Conservation (phyloP, 164 flowering plant genomes). For the Chloranthus sessilifolius region DNA sequence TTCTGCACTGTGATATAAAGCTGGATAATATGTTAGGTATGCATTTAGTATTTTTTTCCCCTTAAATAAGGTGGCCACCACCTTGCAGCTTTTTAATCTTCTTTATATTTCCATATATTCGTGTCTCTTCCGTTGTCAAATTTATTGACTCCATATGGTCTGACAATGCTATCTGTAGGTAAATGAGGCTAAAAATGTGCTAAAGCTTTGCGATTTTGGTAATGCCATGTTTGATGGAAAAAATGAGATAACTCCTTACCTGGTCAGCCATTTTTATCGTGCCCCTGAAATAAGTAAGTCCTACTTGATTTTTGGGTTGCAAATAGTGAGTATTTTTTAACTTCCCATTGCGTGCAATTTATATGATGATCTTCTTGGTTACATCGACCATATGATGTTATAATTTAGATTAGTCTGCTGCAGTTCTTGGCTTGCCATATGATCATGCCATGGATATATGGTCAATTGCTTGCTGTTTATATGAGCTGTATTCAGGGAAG, state of each 20-base stretch:
- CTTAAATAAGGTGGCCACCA: neutral
- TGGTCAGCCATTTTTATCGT: conserved; percentile 98
- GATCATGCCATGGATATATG: conserved; percentile 99
- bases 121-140: too few relatives aligned
- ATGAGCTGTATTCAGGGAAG: conserved; percentile 89
- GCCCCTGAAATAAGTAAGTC: conserved; percentile 98
- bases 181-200: conserved; percentile 89
- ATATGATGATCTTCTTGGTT: neutral
- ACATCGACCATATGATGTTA: neutral
- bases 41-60: conserved; percentile 7
- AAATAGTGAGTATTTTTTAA: too few relatives aligned
- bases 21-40: conserved; percentile 98
- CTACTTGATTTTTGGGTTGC: neutral
- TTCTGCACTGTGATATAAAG: conserved; percentile 96
- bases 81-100: conserved; percentile 1
- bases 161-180: conserved; percentile 41
- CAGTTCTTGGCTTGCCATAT: conserved; percentile 96
- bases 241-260: conserved; percentile 96
- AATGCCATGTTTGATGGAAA: conserved; percentile 99
- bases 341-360: too few relatives aligned
- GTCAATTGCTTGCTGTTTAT: conserved; percentile 98
- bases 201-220: conserved; percentile 98
- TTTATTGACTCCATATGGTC: neutral
- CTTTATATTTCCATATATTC: too few relatives aligned
- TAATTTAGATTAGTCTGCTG: conserved; percentile 15